phyloP scores from a whole-genome alignment of 116 monocot species.

The Zostera marina region DNA sequence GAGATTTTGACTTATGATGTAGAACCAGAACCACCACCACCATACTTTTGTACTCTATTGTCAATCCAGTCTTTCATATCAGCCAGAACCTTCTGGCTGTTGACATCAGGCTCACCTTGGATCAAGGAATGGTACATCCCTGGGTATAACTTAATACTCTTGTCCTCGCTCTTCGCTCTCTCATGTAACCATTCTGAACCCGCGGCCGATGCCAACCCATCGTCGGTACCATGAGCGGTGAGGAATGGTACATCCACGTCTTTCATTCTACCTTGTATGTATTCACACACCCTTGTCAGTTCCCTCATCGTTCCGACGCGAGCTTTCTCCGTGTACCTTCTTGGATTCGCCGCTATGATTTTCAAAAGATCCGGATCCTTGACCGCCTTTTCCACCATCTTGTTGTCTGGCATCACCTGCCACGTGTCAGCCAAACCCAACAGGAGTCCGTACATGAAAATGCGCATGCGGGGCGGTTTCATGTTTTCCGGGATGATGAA shows the following conservation, averaged over 20 bases:
- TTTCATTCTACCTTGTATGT: conserved; percentile 34
- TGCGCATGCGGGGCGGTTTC: conserved; percentile 51
- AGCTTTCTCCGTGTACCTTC: conserved; percentile 52
- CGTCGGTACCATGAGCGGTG: conserved; percentile 71
- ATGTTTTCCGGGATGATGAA: conserved; percentile 81
- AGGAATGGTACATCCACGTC: conserved; percentile 63
- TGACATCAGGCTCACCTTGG: conserved; percentile 90
- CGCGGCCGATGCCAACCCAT: conserved; percentile 46
- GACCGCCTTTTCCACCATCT: conserved; percentile 85
- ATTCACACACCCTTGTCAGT: conserved; percentile 36
- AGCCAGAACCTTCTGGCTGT: conserved; percentile 45
- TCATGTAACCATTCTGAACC: conserved; percentile 70
- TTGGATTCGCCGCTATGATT: conserved; percentile 62
- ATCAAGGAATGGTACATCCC: conserved; percentile 84
- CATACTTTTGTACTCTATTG: conserved; percentile 34
- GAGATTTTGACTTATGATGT: no score
- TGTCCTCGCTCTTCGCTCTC: conserved; percentile 60
- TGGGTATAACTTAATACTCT: conserved; percentile 52
- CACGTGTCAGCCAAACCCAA: conserved; percentile 84
- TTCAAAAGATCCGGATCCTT: conserved; percentile 48
- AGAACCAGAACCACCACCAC: neutral
- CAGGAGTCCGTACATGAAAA: conserved; percentile 69
- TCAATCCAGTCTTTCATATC: conserved; percentile 87
- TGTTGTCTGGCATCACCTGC: conserved; percentile 86
- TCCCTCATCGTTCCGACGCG: conserved; percentile 95